A percentile compares a stretch with the other conserved stretches of the same genome.
Evolutionary conservation across 129 eudicot genomes (phyloP).

Genomic region (Helianthus annuus): DNA sequence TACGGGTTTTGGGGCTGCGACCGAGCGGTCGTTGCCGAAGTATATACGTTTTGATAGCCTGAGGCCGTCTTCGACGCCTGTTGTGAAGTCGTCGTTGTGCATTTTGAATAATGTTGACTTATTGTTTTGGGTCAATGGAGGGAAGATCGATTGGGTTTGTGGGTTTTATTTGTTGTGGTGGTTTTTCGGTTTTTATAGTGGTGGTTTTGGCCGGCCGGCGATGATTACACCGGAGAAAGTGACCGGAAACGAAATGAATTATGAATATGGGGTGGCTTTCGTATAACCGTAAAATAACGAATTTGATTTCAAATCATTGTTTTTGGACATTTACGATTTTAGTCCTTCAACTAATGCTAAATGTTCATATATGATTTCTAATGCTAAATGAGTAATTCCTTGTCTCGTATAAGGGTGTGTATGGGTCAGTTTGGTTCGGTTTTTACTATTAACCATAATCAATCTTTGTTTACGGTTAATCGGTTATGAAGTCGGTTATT

Average conservation of each 20-base stretch:
- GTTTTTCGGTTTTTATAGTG: background rate
- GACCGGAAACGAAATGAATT: conserved; percentile 31
- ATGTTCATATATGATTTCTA: background rate
- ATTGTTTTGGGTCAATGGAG: conserved; percentile 5
- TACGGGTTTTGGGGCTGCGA: conserved; percentile 62
- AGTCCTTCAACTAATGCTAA: background rate
- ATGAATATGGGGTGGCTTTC: background rate
- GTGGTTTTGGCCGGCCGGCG: conserved; percentile 6
- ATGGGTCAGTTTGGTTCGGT: too few species aligned
- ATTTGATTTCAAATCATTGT: conserved; percentile 9
- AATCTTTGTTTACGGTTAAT: too few species aligned
- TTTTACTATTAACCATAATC: too few species aligned
- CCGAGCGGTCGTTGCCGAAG: conserved; percentile 77
- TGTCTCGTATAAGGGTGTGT: too few species aligned
- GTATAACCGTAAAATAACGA: conserved; percentile 26
- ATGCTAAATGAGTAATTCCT: too few species aligned
- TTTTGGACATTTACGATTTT: background rate
- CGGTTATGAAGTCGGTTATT: too few species aligned
- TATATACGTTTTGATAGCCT: conserved; percentile 70
- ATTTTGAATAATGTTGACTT: conserved; percentile 28
- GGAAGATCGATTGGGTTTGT: conserved; percentile 26
- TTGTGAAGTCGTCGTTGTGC: conserved; percentile 44
- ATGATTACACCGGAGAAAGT: conserved; percentile 36
- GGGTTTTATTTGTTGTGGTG: background rate
- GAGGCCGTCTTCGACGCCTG: conserved; percentile 78